Evolutionary conservation across 495 filamentous ascomycete genomes (phyloP), one percentile per base, ranked within the genome.

Genomic region (Penicillium pancosmium): DNA sequence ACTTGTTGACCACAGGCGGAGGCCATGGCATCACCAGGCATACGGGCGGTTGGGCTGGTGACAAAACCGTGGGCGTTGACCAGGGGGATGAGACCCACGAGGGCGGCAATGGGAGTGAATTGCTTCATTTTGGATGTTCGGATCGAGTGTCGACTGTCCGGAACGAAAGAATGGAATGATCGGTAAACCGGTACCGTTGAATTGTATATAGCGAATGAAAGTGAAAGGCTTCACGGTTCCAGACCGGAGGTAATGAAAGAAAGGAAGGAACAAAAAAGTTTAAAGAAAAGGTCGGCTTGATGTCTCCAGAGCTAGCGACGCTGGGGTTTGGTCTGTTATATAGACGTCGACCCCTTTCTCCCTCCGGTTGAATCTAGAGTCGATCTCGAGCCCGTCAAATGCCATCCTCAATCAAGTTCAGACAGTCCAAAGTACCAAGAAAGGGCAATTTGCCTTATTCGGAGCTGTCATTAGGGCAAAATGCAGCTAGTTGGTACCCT

Each of bases 1-100:
- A 88, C 80, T 62, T 86, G 82, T 56, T 78, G 70, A 46, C 88
- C 87, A 68, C 88, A 91, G 31, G 81, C 82, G 1, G 82, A 72
- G 23, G 74, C 61, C 62, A 87, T 86, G 49, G 85, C 83, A 33
- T 76, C 52, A 33, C 88, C 88, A 6, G 86, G 86, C 55, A 77
- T 72, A 59, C 88, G 86, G 50, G 83, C 76, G 1, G 76, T 70
- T 0, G 88, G 88, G 50, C 69, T 74, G 48, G 76, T 74, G 62
- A 90, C 81, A 62, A 85, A 82, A 55, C 87, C 88, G 76, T 91
- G 88, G 56, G 77, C 81, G 25, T 80, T 73, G 62, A 76, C 84
- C 57, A 82, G 72, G 59, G 80, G 66, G 60, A 79, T 67, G n/a
- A 87, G 67, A 63, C 75, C 71, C 52, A 80, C 77, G 43, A 86